Conservation (phyloP, 768 basidiomycete genomes). For the Hemileccinum impolitum region DNA sequence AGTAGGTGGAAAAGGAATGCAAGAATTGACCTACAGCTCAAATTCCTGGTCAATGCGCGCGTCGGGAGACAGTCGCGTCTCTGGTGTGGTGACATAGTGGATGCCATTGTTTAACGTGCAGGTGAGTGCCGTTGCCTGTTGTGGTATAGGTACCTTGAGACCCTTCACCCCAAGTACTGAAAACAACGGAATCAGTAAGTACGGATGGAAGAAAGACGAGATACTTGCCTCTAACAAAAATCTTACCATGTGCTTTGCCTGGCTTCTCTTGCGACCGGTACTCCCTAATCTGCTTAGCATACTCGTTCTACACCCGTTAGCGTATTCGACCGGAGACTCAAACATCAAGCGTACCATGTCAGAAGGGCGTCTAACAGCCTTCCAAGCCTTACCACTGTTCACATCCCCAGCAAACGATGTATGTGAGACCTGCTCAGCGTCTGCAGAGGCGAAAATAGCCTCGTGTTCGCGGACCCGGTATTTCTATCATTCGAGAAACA, state of each 20-base stretch:
- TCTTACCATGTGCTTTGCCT: slow-evolving; percentile 84
- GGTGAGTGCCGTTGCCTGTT: slow-evolving; percentile 68
- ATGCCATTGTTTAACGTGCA: slow-evolving; percentile 96
- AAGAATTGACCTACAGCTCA: slow-evolving; percentile 61
- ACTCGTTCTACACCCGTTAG: slow-evolving; percentile 71
- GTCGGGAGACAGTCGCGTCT: slow-evolving; percentile 55
- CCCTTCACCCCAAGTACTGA: slow-evolving; percentile 74
- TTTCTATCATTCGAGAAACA: slow-evolving; percentile 42
- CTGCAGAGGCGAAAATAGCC: slow-evolving; percentile 79
- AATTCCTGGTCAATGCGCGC: slow-evolving; percentile 83
- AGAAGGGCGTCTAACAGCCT: slow-evolving; percentile 81
- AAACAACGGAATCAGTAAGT: not conserved
- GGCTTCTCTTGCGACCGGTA: slow-evolving; percentile 71
- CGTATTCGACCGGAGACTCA: not conserved
- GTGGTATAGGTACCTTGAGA: slow-evolving; percentile 74
- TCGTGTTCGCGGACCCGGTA: slow-evolving; percentile 82
- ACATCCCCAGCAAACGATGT: slow-evolving; percentile 76
- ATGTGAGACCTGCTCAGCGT: slow-evolving; percentile 68
- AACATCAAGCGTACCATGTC: slow-evolving; percentile 70
- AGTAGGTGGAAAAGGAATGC: not conserved
- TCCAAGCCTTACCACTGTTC: slow-evolving; percentile 80
- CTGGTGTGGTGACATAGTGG: slow-evolving; percentile 90
- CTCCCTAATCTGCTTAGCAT: slow-evolving; percentile 85
- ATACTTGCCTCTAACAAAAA: slow-evolving; percentile 83
- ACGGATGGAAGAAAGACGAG: not conserved